Percentiles rank a stretch among this genome's conserved stretches.
Evolutionary conservation across 1,284 basidiomycete genomes (phyloP).

Genomic region (Schizophyllum amplum): DNA sequence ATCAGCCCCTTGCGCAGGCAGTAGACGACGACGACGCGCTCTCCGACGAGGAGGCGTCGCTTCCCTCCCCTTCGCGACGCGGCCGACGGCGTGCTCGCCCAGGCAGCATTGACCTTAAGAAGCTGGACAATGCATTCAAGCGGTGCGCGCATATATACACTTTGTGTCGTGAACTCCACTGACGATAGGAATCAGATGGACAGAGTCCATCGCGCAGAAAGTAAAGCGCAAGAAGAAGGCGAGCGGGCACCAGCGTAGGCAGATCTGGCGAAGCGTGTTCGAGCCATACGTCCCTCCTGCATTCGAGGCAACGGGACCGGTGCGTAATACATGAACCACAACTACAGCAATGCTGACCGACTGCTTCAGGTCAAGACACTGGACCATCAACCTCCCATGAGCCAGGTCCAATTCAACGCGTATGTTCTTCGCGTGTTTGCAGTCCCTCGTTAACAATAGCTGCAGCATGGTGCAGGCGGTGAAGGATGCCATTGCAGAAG

Average conservation of each 20-base stretch:
- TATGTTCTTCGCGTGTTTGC: slow-evolving; percentile 28
- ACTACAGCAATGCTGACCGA: neutral
- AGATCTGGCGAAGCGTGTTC: slow-evolving; percentile 75
- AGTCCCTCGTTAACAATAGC: slow-evolving; percentile 7
- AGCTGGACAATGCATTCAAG: slow-evolving; percentile 76
- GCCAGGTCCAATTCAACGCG: slow-evolving; percentile 60
- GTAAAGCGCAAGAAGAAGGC: slow-evolving; percentile 74
- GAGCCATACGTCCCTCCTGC: slow-evolving; percentile 43
- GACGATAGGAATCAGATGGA: slow-evolving; percentile 50
- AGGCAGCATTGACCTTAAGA: slow-evolving; percentile 66
- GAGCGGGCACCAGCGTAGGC: slow-evolving; percentile 52
- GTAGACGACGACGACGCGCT: slow-evolving; percentile 12
- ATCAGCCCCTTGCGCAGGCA: slow-evolving; percentile 58
- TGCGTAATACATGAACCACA: slow-evolving; percentile 22
- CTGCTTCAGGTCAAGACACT: slow-evolving; percentile 57
- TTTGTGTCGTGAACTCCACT: slow-evolving; percentile 4
- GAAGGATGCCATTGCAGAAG: slow-evolving; percentile 60
- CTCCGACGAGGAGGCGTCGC: slow-evolving; percentile 43
- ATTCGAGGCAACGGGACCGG: slow-evolving; percentile 24
- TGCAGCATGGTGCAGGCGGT: slow-evolving; percentile 57
- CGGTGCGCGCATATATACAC: slow-evolving; percentile 30
- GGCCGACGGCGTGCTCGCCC: slow-evolving; percentile 22
- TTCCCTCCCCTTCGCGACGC: neutral
- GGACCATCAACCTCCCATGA: slow-evolving; percentile 71
- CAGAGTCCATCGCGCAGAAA: slow-evolving; percentile 76